Evolutionary conservation across 441 rosid genomes (phyloP).

Genomic region (Gossypium laxum): DNA sequence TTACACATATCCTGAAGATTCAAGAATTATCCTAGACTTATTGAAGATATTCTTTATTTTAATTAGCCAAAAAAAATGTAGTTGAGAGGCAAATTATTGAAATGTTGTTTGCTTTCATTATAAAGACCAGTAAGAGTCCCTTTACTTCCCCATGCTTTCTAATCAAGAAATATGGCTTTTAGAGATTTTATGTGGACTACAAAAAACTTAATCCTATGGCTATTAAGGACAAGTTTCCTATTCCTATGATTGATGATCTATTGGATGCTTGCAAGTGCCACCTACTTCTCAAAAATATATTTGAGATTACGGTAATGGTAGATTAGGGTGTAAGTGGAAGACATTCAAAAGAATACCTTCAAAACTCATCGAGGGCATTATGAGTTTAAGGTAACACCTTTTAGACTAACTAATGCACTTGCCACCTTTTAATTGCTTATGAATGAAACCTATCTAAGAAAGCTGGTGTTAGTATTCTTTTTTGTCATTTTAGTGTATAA

Average conservation of each 20-base stretch:
- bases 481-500: neutral
- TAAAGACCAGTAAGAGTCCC: neutral
- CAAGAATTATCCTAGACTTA: too few species aligned
- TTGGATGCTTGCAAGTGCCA: neutral
- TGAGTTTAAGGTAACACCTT: neutral
- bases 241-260: neutral
- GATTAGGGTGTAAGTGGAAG: neutral
- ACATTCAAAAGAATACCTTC: neutral
- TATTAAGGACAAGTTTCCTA: neutral
- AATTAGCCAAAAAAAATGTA: neutral
- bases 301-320: neutral
- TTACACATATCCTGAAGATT: too few species aligned
- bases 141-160: neutral
- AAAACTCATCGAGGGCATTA: neutral
- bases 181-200: neutral
- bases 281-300: neutral
- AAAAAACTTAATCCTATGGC: neutral
- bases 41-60: too few species aligned
- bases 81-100: neutral
- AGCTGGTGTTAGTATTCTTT: neutral
- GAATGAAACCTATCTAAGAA: neutral
- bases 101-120: neutral
- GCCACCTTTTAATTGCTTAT: neutral
- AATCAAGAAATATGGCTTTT: neutral
- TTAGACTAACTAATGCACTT: neutral